phyloP scores from a whole-genome alignment of 257 asterid species.

The Solanum megistacrolobum region DNA sequence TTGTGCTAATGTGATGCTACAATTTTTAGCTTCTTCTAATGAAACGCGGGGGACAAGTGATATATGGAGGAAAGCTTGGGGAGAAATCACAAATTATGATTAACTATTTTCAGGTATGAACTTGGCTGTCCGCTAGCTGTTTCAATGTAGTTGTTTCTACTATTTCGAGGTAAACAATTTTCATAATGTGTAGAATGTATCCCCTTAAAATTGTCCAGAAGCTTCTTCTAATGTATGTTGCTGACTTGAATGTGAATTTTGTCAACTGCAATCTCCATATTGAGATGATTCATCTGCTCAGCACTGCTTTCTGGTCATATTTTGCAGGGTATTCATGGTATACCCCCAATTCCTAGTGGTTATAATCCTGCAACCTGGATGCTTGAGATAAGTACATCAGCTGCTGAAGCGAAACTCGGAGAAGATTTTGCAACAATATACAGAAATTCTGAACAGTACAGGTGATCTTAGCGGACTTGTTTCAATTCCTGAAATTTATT shows the following conservation, averaged over 20 bases:
- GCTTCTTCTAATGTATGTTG: not conserved
- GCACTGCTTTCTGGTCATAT: not conserved
- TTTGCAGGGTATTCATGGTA: slow-evolving; percentile 43
- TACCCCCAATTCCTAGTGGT: slow-evolving; percentile 46
- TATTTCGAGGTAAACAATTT: not conserved
- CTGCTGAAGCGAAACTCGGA: slow-evolving; percentile 50
- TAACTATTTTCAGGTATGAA: slow-evolving; percentile 62
- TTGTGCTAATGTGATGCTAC: not conserved
- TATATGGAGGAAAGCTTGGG: slow-evolving; percentile 91
- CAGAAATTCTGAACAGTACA: slow-evolving; percentile 44
- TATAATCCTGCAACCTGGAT: slow-evolving; percentile 95
- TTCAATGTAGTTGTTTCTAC: not conserved
- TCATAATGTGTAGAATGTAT: not conserved
- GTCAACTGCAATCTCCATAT: not conserved
- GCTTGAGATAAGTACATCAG: slow-evolving; percentile 73
- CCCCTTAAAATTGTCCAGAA: not conserved
- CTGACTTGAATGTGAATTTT: not conserved
- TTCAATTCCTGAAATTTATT: not conserved
- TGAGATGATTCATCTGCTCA: not conserved
- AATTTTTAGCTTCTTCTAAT: slow-evolving; percentile 62
- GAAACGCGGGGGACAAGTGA: slow-evolving; percentile 90
- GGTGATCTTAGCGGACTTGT: slow-evolving; percentile 21
- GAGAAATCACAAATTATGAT: slow-evolving; percentile 62
- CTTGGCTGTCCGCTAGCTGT: not conserved
- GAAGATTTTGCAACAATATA: slow-evolving; percentile 57